A percentile compares a stretch with the other conserved stretches of the same genome.
Evolutionary conservation across 176 grass and related monocot genomes (phyloP).

Genomic region (Coix lacrymajobi): DNA sequence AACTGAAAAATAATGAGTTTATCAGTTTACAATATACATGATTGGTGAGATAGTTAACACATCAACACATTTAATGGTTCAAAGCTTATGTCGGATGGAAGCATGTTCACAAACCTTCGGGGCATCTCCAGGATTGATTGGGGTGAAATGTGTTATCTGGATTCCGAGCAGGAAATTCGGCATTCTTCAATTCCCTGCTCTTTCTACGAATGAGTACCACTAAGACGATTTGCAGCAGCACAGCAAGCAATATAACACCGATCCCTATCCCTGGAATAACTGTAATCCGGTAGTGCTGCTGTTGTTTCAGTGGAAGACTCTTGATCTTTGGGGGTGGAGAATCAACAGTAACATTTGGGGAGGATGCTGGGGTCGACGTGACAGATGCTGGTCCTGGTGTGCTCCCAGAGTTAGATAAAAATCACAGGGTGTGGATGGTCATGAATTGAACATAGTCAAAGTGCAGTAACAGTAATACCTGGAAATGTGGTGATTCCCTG

Average conservation of each 20-base stretch:
- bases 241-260: constrained; percentile 64
- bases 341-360: constrained; percentile 49
- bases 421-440: not conserved
- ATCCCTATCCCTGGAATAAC: constrained; percentile 92
- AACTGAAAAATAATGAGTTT: not conserved
- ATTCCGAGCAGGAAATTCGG: constrained; percentile 38
- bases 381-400: constrained; percentile 51
- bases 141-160: constrained; percentile 50
- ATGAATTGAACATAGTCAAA: constrained; percentile 5
- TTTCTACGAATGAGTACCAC: constrained; percentile 82
- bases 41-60: not conserved
- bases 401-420: constrained; percentile 4
- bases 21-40: not conserved
- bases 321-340: constrained; percentile 43
- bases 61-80: not conserved
- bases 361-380: constrained; percentile 53
- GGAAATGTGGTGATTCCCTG: constrained; percentile 63
- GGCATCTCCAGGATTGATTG: constrained; percentile 59
- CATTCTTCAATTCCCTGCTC: constrained; percentile 62
- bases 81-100: not conserved
- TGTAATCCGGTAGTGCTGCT: constrained; percentile 49
- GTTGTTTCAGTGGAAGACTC: constrained; percentile 34
- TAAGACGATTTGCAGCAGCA: constrained; percentile 61
- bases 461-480: constrained; percentile 37
- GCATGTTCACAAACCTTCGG: constrained; percentile 57